Evolutionary conservation across 129 eudicot genomes (phyloP), one percentile per base, ranked within the genome.

Genomic region (Flaveria ramosissima): DNA sequence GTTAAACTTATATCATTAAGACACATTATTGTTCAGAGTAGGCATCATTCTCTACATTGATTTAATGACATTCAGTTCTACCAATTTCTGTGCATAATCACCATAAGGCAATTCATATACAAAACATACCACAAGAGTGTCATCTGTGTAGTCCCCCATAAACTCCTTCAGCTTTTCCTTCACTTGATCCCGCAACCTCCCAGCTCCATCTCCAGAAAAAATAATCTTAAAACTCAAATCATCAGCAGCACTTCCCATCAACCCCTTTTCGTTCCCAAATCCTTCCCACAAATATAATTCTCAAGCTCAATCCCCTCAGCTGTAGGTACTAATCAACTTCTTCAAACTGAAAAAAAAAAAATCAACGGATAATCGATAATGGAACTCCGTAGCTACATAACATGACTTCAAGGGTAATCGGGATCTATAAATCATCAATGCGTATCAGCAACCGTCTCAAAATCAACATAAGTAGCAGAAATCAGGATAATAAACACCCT

Each of bases 111-210:
- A 19, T 27, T 11, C 48, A 10, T 21, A 79, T 36, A 73, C 45
- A 0, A 66, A 65, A 80, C 84, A 73, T 32, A 80, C 84, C 94
- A 93, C 98, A 8, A 93, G 93, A 81, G 98, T 91, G 41, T 93
- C 98, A 70, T 93, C 97, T 24, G 97, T 91, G 75, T 88, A 93
- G 42, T 91, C 97, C 14, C 98, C 98, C 91, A 93, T 87, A 69
- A 82, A 93, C 75, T 93, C 96, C 88, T 89, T 93, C 26, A 93
- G 84, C 71, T 88, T 93, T 77, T 88, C 96, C 78, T 70, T 85
- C 32, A 93, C 85, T 47, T 66, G 78, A 16, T 85, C 89, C 1
- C 87, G 92, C 84, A 93, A 83, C 88, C 59, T 85, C 6, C 79
- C 71, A 3, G 84, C 90, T 74, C 98, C 97, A 62, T 90, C 97